Evolutionary conservation across 257 asterid genomes (phyloP), one percentile per base, ranked within the genome.

Genomic region (Gentiana macrophylla): DNA sequence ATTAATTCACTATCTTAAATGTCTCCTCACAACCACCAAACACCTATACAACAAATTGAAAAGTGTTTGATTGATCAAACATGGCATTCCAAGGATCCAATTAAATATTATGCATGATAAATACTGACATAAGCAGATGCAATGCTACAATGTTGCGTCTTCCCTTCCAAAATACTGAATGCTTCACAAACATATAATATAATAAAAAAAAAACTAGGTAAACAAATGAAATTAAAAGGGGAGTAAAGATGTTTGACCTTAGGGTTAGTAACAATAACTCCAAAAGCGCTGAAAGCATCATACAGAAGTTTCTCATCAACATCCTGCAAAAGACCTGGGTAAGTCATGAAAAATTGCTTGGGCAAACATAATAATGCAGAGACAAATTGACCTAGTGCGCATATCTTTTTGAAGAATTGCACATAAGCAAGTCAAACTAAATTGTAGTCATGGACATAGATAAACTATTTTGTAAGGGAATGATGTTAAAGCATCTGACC

Each of bases 271-370:
- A 87, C 98, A 65, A 91, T 88, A 73, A 83, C 94, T 56, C 98
- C 96, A 65, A 91, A 91, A 58, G 96, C 98, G 70, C 80, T 87
- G 79, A 87, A 91, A 53, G 96, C 84, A 56, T 91, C 96, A 8
- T 87, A 78, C n/a, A 91, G 83, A 71, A 91, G 96, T 63, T 91
- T 87, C 72, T 91, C 98, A 77, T 91, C 98, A 36, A 87, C 96
- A 72, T 91, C 98, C 96, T 91, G 91, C 70, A 70, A 68, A 70
- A 56, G 59, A 37, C n/a, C 43, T n/a, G 57, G 57, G 37, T n/a
- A 36, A 36, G 52, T n/a, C 47, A 37, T 50, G 41, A 38, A 41
- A 44, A 55, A 49, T 60, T 52, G 41, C 10, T 34, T 32, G 37
- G 61, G 49, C 32, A 10, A 36, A 55, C 50, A 6, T 15, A 43